Evolutionary conservation across 768 basidiomycete genomes (phyloP).

Genomic region (Boletus edulis): DNA sequence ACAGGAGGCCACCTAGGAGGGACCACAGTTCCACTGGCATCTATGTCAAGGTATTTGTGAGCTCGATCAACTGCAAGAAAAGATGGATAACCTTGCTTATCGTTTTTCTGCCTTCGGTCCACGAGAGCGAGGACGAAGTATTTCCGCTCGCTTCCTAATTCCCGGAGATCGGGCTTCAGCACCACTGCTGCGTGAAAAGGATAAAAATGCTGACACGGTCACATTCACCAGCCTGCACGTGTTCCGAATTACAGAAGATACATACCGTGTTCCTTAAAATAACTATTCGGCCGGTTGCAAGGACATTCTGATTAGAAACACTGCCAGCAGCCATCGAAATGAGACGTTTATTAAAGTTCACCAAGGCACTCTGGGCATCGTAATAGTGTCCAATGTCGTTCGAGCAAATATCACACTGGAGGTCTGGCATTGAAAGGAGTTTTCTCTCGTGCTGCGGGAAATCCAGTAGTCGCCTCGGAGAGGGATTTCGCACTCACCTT

Average conservation of each 20-base stretch:
- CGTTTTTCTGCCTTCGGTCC: constrained; percentile 54
- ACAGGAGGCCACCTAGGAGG: constrained; percentile 79
- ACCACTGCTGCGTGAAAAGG: constrained; percentile 68
- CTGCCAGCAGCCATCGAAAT: constrained; percentile 57
- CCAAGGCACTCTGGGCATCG: constrained; percentile 61
- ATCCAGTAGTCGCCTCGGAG: constrained; percentile 7
- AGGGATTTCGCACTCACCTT: constrained; percentile 51
- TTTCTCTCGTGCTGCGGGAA: constrained; percentile 63
- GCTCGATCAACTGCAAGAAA: neutral
- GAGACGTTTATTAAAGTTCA: constrained; percentile 60
- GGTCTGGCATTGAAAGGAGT: constrained; percentile 57
- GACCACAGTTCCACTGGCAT: constrained; percentile 52
- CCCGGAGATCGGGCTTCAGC: constrained; percentile 60
- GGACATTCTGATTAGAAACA: constrained; percentile 63
- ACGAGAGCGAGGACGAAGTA: constrained; percentile 77
- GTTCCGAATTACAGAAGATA: neutral
- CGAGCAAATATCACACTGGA: constrained; percentile 68
- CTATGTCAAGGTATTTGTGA: constrained; percentile 35
- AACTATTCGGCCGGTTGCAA: constrained; percentile 77
- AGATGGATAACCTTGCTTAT: constrained; percentile 39
- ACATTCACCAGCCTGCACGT: neutral
- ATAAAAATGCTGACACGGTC: constrained; percentile 64
- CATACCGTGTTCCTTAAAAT: constrained; percentile 79
- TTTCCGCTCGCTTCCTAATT: constrained; percentile 46
- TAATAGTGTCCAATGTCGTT: constrained; percentile 76